Evolutionary conservation across 2,329 filamentous ascomycete species (phyloP), one percentile per base, ranked within the genome.

Genomic region (Nemania diffusa): DNA sequence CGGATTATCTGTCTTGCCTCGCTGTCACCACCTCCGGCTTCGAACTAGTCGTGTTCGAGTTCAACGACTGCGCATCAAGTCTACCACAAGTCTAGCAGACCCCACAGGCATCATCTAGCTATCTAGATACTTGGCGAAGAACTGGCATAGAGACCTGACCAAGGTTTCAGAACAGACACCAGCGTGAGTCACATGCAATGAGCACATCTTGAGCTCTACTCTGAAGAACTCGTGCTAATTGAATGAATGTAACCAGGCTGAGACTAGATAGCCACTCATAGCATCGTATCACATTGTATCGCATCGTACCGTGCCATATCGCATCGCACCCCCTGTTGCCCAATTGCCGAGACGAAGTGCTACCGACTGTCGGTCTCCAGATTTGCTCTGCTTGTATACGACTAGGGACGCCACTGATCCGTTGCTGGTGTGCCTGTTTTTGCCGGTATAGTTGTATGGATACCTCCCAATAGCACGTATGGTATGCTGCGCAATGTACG

Each of bases 181-280:
- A 11, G 48, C 34, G 52, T 50, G 32, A 62, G 42, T 52, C 24
- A 34, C 34, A 56, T 58, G 53, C 20, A 40, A 51, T 37, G 26
- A 13, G 26, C 17, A n/a, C 17, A 8, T 29, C 44, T 34, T 7
- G 22, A 37, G 24, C 7, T 8, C 13, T 20, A 20, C 37, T 42
- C 26, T 24, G 22, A 22, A 52, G 37, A 50, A 50, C 40, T 53
- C 24, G 20, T 67, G 55, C 64, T 69, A 48, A 69, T 56, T 48
- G 27, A 29, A 51, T 26, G 24, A 24, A 55, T 26, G 24, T 34
- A 26, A 29, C 34, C 9, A 34, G 34, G 44, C 42, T 42, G 40
- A 70, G 62, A 11, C 57, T 50, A 34, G 50, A 65, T 37, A 40
- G 24, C 34, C 46, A 20, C 48, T 34, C 48, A 50, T 63, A 48